Base-by-base conservation (phyloP, 1,284 basidiomycete genomes). In the Microbotryomycetes sp. region DNA sequence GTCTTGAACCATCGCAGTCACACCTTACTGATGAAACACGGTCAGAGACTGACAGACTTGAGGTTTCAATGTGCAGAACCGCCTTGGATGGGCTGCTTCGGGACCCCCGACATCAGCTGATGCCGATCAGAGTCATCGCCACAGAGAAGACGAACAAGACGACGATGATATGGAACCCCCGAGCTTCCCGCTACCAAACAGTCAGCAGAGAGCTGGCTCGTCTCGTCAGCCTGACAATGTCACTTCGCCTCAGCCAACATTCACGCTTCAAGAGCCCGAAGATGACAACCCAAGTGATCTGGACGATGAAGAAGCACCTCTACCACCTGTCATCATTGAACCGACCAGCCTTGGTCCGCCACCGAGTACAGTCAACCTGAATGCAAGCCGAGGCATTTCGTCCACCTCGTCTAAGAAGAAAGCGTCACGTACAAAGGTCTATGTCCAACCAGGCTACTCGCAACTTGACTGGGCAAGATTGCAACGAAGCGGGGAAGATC, bases 391-490 rank as follows among this genome's bases (percentile, higher is more conserved):
- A 6, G 42, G 48, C 22, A 15, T 25, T 29, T 42, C 54, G 12
- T 23, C 25, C 28, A 32, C 4, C 5, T n/a, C 26, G 22, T 16
- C n/a, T 5, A n/a, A 30, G 51, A 45, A 14, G 22, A 26, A 49
- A 48, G 63, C 64, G 56, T 70, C 62, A 55, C 65, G 83, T 25
- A 82, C 80, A 56, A 97, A 94, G 77, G 92, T 97, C 2, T 89
- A 86, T 1, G 81, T 98, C 0, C 86, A 87, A 14, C 94, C 94
- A 2, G 96, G 96, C 3, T 89, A 87, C 76, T 88, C 89, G 67
- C 86, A 92, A 23, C 77, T 98, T 23, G 96, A 98, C 77, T 98
- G 96, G 96, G 93, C 92, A 1, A 84, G 83, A 54, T 76, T 97
- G 62, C 75, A 76, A 16, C 91, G 90, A 73, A 78, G 82, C 4